Evolutionary conservation across 202 grass and related monocot species (phyloP).

Genomic region (Cymbopogon flexuosus): DNA sequence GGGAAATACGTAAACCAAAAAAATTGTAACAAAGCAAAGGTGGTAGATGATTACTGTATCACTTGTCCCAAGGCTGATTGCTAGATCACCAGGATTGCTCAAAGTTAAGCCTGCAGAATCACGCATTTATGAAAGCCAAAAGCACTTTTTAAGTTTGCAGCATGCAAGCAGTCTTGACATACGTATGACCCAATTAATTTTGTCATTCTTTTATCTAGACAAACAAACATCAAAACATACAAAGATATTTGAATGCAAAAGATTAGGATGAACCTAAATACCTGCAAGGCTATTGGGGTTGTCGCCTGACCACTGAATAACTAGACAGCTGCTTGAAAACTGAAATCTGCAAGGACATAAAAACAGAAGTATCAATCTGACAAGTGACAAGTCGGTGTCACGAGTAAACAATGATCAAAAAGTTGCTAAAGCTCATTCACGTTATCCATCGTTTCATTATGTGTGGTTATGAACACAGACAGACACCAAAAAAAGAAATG

Average conservation of each 20-base stretch:
- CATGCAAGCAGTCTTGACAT: not conserved
- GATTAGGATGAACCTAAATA: not conserved
- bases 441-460: not conserved
- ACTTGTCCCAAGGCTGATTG: constrained; percentile 90
- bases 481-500: not conserved
- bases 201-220: not conserved
- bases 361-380: not conserved
- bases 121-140: not conserved
- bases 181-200: not conserved
- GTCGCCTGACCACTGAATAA: constrained; percentile 90
- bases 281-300: constrained; percentile 94
- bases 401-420: not conserved
- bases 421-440: not conserved
- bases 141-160: not conserved
- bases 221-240: not conserved
- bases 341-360: constrained; percentile 48
- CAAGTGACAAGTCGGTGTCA: not conserved
- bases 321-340: constrained; percentile 58
- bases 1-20: not conserved
- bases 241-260: not conserved
- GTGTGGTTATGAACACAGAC: not conserved
- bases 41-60: constrained; percentile 62
- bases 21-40: not conserved
- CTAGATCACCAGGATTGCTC: constrained; percentile 77
- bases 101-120: constrained; percentile 55